Percentiles rank a stretch among this genome's conserved stretches.
phyloP scores from a whole-genome alignment of 176 grass and related monocot species.

The Bolboschoenus planiculmis region DNA sequence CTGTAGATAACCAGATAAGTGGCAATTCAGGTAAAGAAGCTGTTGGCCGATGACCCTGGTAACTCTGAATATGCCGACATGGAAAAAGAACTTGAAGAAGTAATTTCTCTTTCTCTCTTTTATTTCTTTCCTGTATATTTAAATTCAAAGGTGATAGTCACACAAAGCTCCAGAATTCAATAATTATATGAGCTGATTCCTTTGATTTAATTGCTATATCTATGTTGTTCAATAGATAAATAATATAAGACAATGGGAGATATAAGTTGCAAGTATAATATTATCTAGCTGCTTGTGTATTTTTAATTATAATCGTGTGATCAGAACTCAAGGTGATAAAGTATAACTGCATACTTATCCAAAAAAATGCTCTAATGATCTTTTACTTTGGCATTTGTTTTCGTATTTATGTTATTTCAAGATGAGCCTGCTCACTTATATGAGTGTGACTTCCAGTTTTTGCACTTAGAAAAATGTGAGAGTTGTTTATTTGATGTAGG shows the following conservation, averaged over 20 bases:
- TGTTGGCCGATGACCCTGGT: constrained; percentile 19
- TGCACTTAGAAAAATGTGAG: neutral
- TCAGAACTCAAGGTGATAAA: neutral
- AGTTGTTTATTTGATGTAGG: constrained; percentile 15
- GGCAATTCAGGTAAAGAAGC: constrained; percentile 16
- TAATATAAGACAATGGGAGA: neutral
- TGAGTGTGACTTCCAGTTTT: neutral
- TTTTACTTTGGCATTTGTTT: neutral
- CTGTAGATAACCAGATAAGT: neutral
- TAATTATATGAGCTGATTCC: neutral
- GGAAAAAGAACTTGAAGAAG: constrained; percentile 24
- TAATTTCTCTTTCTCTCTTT: neutral
- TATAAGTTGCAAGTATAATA: neutral
- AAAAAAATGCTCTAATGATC: neutral
- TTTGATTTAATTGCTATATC: neutral
- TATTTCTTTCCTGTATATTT: neutral
- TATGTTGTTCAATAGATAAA: neutral
- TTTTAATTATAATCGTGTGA: neutral
- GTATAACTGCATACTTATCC: neutral
- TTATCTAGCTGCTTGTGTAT: neutral
- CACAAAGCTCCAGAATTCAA: neutral
- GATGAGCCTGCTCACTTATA: neutral
- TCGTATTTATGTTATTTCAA: neutral
- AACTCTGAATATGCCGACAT: constrained; percentile 27
- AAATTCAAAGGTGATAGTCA: neutral